Base-by-base conservation (phyloP, 2,329 filamentous ascomycete species). In the Apiospora kogelbergensis region DNA sequence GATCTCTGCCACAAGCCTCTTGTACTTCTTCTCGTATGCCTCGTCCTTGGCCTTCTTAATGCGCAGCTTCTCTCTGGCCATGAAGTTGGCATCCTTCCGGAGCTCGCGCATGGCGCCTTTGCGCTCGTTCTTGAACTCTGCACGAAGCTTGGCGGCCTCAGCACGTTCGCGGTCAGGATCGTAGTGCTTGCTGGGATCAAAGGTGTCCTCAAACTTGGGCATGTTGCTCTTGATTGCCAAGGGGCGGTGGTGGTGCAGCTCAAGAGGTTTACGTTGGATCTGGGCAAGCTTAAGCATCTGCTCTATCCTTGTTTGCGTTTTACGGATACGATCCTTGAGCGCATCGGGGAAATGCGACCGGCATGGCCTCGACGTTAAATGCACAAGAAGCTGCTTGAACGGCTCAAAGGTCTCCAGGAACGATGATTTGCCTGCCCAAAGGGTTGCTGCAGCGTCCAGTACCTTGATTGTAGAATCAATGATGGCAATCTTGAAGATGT, bases 21-120 rank as follows among this genome's bases (percentile, higher is more conserved):
- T 93, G 85, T 95, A 97, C 87, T 98, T 98, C 86, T 93, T 93
- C 85, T 98, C 95, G 85, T 99, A 98, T 73, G 93, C 94, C 69
- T 89, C 89, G 84, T 98, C 96, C 83, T 90, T 91, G 83, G 93
- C 93, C 87, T 95, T 97, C 90, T 98, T 98, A 84, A 97, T 87
- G 76, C 89, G 88, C 76, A 99, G 85, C 81, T 93, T 93, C 87
- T 98, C 95, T 74, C 95, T 87, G 42, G 94, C 94, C 83, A 98
- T 90, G 78, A 99, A 98, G 80, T 92, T 93, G 68, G 94, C 93
- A 76, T 99, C 97, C 86, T 98, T 98, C 78, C 96, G 89, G 75
- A 99, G 84, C 82, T 99, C 96, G 74, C 96, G 89, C 85, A 99
- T 88, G 7, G 95, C 95, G 1, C 95, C 95, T 88, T 99, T 99